Conservation (phyloP, 2,329 filamentous ascomycete genomes). For the Diaporthe amygdali region DNA sequence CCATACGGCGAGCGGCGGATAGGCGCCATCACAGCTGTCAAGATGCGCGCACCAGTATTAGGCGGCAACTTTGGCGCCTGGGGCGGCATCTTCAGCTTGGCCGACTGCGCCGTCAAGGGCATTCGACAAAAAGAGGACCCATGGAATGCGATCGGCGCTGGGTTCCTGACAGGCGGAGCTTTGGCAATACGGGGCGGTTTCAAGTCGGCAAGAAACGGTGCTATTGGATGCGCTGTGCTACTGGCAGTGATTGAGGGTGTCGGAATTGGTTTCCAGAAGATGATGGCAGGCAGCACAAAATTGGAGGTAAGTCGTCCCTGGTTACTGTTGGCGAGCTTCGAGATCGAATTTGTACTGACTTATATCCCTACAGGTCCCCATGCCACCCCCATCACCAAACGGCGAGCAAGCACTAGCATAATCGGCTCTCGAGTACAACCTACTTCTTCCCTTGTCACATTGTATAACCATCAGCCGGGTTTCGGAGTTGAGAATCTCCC, state of each 20-base stretch:
- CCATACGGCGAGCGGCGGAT: slow-evolving; percentile 94
- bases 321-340: neutral
- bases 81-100: slow-evolving; percentile 95
- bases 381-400: slow-evolving; percentile 7
- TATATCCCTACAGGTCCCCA: neutral
- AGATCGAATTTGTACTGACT: neutral
- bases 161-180: slow-evolving; percentile 94
- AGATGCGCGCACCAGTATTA: slow-evolving; percentile 93
- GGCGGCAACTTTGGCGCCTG: slow-evolving; percentile 98
- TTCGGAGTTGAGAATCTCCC: slow-evolving; percentile 7
- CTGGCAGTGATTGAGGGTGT: slow-evolving; percentile 97
- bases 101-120: slow-evolving; percentile 96
- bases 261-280: slow-evolving; percentile 91
- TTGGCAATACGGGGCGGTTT: slow-evolving; percentile 90
- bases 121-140: slow-evolving; percentile 96
- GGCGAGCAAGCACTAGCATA: neutral
- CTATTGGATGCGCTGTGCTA: slow-evolving; percentile 93
- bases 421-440: neutral
- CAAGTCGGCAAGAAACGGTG: slow-evolving; percentile 91
- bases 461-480: slow-evolving; percentile 13
- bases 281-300: slow-evolving; percentile 89
- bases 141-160: slow-evolving; percentile 96
- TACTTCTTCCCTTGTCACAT: neutral
- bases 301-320: slow-evolving; percentile 65
- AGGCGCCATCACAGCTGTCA: slow-evolving; percentile 95